These are phyloP conservation scores for Endotrypanum monterogeii DNA, from an alignment of 208 protist genomes.

Conservation along the genomic window DNA sequence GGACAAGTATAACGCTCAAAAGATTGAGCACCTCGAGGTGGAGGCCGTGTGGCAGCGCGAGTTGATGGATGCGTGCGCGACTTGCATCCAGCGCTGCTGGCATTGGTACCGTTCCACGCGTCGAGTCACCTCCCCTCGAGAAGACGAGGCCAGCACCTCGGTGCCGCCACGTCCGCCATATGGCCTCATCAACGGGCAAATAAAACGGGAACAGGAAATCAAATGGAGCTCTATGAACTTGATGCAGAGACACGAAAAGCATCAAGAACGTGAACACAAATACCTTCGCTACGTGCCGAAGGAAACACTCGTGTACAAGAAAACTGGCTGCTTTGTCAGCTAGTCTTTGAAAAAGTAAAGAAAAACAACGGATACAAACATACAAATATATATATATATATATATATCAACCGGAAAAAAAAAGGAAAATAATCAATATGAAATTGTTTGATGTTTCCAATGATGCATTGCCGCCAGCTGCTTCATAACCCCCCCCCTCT, in stretches of 20 bases:
- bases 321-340: not conserved
- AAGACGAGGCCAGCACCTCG: conserved; percentile 8
- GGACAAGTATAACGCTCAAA: conserved; percentile 35
- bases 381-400: not conserved
- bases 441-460: not conserved
- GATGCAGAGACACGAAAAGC: conserved; percentile 38
- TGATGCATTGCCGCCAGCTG: too few relatives aligned
- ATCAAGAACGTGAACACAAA: conserved; percentile 28
- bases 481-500: too few relatives aligned
- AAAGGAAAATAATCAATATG: not conserved
- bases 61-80: conserved; percentile 60
- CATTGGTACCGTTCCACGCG: conserved; percentile 53
- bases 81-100: conserved; percentile 78
- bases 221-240: conserved; percentile 43
- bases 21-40: conserved; percentile 45
- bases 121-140: too few relatives aligned
- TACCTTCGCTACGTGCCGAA: conserved; percentile 37
- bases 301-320: conserved; percentile 10
- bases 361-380: not conserved
- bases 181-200: conserved; percentile 56
- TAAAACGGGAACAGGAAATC: conserved; percentile 47
- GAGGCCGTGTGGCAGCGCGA: conserved; percentile 69
- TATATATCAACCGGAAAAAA: not conserved
- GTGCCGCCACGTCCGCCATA: conserved; percentile 51
- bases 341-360: not conserved